Evolutionary conservation across 352 stramenopile genomes (phyloP), one percentile per base, ranked within the genome.

Genomic region (Phytophthora ohioensis): DNA sequence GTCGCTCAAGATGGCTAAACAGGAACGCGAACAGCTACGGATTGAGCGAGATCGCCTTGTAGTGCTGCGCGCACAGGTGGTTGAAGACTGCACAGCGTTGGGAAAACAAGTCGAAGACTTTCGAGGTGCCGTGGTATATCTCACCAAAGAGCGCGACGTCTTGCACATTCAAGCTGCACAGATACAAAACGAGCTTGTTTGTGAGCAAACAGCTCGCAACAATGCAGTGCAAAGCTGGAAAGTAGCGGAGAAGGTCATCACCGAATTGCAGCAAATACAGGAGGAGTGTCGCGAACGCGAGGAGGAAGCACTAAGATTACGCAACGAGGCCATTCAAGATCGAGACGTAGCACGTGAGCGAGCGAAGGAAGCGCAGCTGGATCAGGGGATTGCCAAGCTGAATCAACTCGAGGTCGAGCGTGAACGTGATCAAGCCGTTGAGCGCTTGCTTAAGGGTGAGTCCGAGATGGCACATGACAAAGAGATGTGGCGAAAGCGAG

Each of bases 141-240:
- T 56, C 0, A 63, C 67, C 0, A 59, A 67, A 36, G 73, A 80
- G 39, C 76, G 78, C 4, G 59, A 84, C 43, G 41, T 32, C 3
- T 56, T 79, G 27, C 59, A 71, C 5, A 61, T 87, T 31, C 69
- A 72, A 62, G 34, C 42, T 27, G 57, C 64, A 2, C 76, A 87
- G 31, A 61, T 82, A 2, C 57, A 63, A 21, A 64, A 75, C 3
- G 67, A 80, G 34, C 47, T 87, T 7, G 43, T 46, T 6, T 79
- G 58, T 13, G 76, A 84, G 53, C 66, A 78, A 41, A 52, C 63
- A 27, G 68, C 81, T 6, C 71, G 81, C 5, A 67, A 75, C 41
- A 90, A 90, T 32, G 79, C 81, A 3, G 65, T 85, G 3, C 71
- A 87, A 10, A 76, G 79, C 54, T 90, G 81, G 81, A 76, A 83